Conservation (phyloP, 2,329 filamentous ascomycete genomes). For the Arthrocladium fulminans region DNA sequence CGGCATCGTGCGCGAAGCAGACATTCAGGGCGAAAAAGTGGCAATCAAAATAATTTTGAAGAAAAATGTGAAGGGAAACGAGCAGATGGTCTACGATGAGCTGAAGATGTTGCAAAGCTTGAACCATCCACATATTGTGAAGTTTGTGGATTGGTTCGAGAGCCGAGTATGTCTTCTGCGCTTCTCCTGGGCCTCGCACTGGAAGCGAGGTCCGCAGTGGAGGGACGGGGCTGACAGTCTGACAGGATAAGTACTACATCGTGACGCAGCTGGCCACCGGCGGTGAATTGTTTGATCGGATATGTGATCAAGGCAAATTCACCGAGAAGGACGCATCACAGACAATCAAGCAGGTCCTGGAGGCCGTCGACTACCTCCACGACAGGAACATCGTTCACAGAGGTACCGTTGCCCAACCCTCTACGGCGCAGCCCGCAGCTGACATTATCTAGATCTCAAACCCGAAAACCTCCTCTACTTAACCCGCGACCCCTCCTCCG, state of each 20-base stretch:
- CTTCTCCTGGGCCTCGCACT: too few relatives aligned
- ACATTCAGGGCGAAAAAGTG: conserved; percentile 73
- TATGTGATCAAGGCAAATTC: conserved; percentile 96
- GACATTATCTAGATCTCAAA: conserved; percentile 65
- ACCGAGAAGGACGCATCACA: conserved; percentile 96
- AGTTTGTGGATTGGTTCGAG: conserved; percentile 98
- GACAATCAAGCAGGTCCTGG: conserved; percentile 88
- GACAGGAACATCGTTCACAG: conserved; percentile 90
- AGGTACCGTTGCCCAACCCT: conserved; percentile 48
- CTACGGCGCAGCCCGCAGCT: conserved; percentile 9
- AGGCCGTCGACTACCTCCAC: conserved; percentile 90
- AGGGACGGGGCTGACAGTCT: conserved; percentile 7
- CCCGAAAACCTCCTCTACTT: conserved; percentile 96
- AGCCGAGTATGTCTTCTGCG: conserved; percentile 59
- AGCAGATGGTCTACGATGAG: conserved; percentile 98
- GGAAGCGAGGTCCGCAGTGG: too few relatives aligned
- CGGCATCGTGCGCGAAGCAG: conserved; percentile 93
- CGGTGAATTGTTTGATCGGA: conserved; percentile 93
- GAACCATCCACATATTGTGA: conserved; percentile 90
- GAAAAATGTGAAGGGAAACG: conserved; percentile 97
- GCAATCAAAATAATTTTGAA: conserved; percentile 99
- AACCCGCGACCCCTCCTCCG: conserved; percentile 65
- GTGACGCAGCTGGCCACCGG: conserved; percentile 93
- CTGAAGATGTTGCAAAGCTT: conserved; percentile 85
- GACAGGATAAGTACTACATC: conserved; percentile 97